Percentiles rank a stretch among this genome's conserved stretches.
Evolutionary conservation across 2,329 filamentous ascomycete genomes (phyloP).

Genomic region (Geoglossum cookeanum): DNA sequence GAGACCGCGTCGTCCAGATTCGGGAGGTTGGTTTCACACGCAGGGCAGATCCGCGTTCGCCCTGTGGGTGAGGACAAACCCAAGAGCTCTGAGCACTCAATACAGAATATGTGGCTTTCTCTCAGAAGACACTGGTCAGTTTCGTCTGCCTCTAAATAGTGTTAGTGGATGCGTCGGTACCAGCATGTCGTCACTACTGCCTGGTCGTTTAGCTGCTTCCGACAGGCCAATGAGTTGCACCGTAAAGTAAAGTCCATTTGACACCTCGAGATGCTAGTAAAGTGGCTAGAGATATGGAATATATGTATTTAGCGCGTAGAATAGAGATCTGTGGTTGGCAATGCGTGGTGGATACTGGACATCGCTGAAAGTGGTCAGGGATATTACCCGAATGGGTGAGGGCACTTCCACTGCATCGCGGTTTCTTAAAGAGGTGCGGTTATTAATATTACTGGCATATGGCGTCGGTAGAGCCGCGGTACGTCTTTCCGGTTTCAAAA

Average conservation of each 20-base stretch:
- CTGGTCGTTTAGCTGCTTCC: constrained; percentile 44
- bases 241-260: constrained; percentile 54
- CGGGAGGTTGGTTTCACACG: constrained; percentile 47
- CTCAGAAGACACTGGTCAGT: constrained; percentile 2
- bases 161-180: constrained; percentile 24
- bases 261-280: constrained; percentile 1
- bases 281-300: constrained; percentile 2
- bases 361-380: not conserved
- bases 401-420: not conserved
- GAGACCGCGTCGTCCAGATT: constrained; percentile 59
- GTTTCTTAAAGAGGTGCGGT: too few species aligned
- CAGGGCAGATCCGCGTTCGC: constrained; percentile 47
- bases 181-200: constrained; percentile 83
- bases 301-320: not conserved
- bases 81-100: constrained; percentile 46
- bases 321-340: not conserved
- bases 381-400: not conserved
- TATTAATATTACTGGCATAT: not conserved
- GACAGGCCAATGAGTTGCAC: constrained; percentile 68
- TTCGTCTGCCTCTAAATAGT: not conserved
- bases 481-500: not conserved
- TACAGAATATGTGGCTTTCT: constrained; percentile 66
- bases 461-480: not conserved
- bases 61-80: constrained; percentile 39
- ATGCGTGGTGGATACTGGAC: not conserved